phyloP scores from a whole-genome alignment of 306 rosid species.

The Abrus precatorius region DNA sequence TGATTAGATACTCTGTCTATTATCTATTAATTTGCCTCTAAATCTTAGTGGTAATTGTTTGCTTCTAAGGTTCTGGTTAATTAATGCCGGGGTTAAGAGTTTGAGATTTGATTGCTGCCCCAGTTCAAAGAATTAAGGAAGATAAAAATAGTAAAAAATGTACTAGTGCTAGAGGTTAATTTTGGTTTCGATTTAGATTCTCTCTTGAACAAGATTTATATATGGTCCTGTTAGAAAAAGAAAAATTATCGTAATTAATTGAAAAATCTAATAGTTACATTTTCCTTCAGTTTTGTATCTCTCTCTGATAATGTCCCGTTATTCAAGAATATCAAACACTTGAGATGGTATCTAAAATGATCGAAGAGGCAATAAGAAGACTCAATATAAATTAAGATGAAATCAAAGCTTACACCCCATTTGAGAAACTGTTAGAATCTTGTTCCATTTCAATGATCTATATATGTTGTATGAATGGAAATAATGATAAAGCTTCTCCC shows the following conservation, averaged over 20 bases:
- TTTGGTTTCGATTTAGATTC: background rate
- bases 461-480: background rate
- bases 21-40: background rate
- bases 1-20: background rate
- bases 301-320: background rate
- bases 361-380: background rate
- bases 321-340: background rate
- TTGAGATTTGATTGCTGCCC: background rate
- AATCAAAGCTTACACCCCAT: constrained; percentile 8
- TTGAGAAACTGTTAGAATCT: background rate
- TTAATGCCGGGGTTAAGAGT: too few species aligned
- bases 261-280: background rate
- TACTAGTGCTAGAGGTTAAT: background rate
- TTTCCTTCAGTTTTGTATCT: background rate
- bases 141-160: background rate
- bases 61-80: background rate
- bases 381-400: constrained; percentile 1
- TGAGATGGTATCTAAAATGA: background rate
- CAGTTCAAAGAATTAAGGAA: background rate
- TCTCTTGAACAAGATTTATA: background rate
- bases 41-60: too few species aligned
- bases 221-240: background rate
- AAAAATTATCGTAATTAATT: background rate
- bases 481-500: background rate
- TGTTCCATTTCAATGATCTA: background rate